Base-by-base conservation (phyloP, 805 yeast species). In the Candida morakotiae region DNA sequence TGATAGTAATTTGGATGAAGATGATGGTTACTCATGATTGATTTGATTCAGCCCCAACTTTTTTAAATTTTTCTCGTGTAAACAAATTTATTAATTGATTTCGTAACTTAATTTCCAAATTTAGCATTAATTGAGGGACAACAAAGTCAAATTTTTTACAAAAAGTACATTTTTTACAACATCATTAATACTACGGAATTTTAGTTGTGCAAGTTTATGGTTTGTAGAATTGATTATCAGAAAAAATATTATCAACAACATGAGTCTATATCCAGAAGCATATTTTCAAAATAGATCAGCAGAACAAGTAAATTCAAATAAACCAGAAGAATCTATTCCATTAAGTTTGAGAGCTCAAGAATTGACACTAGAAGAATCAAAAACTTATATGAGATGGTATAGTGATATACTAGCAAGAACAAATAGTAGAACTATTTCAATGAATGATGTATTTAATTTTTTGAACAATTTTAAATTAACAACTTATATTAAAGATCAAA, bases 331-430 rank as follows among this genome's bases (percentile, higher is more conserved):
- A 7, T 47, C 62, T 9, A 71, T 79, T 2, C 87, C 89, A 0
- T 58, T 84, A 35, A 76, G 87, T 2, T 60, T 85, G n/a, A 68
- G 81, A 1, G 72, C 77, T 1, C 75, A 72, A 32, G 87, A 87
- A 40, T 70, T 91, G 31, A 75, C 95, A 0, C 71, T 72, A 14
- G 84, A 83, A 39, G 98, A 91, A 58, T 75, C 79, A 9, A 78
- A 82, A 50, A 84, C 96, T 1, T 91, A 91, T 58, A 75, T 91
- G 48, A 69, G 96, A 46, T 91, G 98, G 98, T 91, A 89, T 58
- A 83, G 87, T 47, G 89, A 87, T 52, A 77, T 91, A 22, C 73
- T 84, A 25, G 71, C 84, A 31, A 74, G 89, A 37, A 83, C 83
- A 44, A 79, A 80, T 26, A 72, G 80, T 29, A 71, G 81, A 42